A percentile compares a stretch with the other conserved stretches of the same genome.
Evolutionary conservation across 2,329 filamentous ascomycete genomes (phyloP).

Genomic region (Clonostachys rosea): DNA sequence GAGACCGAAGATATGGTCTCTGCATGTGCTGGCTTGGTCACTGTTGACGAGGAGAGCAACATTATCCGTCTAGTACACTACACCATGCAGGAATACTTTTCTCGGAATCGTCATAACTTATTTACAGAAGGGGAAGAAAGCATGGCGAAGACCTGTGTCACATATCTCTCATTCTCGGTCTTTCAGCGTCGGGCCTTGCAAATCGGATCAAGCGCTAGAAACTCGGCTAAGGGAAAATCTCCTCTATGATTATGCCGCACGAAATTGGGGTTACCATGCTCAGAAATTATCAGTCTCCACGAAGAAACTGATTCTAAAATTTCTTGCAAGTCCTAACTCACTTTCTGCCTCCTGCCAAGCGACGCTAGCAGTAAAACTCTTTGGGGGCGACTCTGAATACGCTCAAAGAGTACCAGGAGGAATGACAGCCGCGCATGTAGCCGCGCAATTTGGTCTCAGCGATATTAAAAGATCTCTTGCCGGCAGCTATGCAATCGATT

Average conservation of each 20-base stretch:
- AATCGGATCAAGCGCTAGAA: not conserved
- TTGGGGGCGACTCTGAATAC: too few relatives aligned
- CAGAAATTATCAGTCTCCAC: not conserved
- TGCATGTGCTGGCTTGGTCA: slow-evolving; percentile 33
- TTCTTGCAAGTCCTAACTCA: too few relatives aligned
- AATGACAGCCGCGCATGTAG: not conserved
- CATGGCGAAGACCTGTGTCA: slow-evolving; percentile 7
- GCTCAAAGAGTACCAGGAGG: not conserved
- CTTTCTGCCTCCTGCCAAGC: too few relatives aligned
- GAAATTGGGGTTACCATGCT: not conserved
- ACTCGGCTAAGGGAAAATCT: not conserved
- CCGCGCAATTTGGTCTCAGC: not conserved
- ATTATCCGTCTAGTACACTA: slow-evolving; percentile 37
- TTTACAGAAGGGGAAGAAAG: slow-evolving; percentile 17
- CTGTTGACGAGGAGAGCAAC: slow-evolving; percentile 24
- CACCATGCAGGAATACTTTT: slow-evolving; percentile 36
- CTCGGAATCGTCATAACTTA: slow-evolving; percentile 13
- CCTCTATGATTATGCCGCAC: not conserved
- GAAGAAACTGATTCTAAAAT: too few relatives aligned
- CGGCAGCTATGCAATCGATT: too few relatives aligned
- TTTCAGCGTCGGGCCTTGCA: slow-evolving; percentile 4
- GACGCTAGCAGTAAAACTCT: too few relatives aligned
- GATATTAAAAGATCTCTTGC: not conserved
- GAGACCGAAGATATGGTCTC: slow-evolving; percentile 22
- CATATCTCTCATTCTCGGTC: slow-evolving; percentile 4